These are phyloP conservation scores for Neurospora sp. DNA, from an alignment of 495 filamentous ascomycete genomes.

Conservation along the genomic window DNA sequence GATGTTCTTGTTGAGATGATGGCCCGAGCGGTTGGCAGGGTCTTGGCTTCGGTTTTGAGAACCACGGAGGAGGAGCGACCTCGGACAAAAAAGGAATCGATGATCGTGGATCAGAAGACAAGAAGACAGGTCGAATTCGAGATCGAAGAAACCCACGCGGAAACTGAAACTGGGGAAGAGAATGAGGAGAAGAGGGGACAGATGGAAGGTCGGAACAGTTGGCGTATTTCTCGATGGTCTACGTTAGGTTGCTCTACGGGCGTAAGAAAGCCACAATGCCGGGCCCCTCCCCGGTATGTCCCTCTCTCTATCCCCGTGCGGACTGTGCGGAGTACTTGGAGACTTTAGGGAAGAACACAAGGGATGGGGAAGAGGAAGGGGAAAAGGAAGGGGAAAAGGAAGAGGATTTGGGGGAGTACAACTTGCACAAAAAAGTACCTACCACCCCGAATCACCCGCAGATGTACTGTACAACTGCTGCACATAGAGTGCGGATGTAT, in stretches of 20 bases:
- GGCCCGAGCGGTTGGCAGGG: neutral
- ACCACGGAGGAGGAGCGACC: neutral
- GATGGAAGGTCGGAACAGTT: neutral
- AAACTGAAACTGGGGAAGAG: neutral
- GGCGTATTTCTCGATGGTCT: neutral
- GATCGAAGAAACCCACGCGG: neutral
- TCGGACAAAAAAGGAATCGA: neutral
- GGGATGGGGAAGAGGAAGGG: neutral
- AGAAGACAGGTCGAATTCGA: neutral
- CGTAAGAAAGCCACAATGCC: neutral
- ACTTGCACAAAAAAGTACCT: neutral
- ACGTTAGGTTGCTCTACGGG: neutral
- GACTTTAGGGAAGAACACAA: neutral
- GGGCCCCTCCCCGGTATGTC: neutral
- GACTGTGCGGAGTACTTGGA: neutral
- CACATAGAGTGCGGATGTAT: neutral
- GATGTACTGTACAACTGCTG: neutral
- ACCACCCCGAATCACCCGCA: no score
- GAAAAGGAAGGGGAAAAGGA: neutral
- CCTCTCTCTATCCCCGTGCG: neutral
- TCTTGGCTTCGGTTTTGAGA: neutral
- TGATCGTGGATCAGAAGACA: neutral
- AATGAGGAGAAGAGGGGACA: neutral
- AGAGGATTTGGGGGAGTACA: neutral
- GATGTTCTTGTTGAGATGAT: neutral